Evolutionary conservation across 495 filamentous ascomycete genomes (phyloP), one percentile per base, ranked within the genome.

Genomic region (Massariosphaeria phaeospora): DNA sequence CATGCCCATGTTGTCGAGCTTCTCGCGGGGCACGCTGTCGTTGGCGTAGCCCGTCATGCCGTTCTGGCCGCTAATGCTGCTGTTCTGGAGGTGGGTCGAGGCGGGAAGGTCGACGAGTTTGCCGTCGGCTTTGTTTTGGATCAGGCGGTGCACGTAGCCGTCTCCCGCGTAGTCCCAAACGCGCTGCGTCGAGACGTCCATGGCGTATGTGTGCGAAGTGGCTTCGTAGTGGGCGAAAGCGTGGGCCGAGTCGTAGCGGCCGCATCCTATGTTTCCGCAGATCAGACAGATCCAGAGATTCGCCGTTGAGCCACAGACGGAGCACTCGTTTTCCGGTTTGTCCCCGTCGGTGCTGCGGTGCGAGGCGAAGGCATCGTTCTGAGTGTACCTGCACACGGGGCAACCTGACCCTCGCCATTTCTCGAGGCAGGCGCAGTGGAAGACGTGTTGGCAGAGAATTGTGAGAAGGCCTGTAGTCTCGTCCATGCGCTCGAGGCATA

Each of bases 161-260:
- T 98, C 94, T 29, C 86, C 86, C 0, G 85, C 85, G 64, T 98
- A 98, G 73, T 98, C 94, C 93, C 93, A 98, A 4, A 98, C 89
- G 53, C 91, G 86, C 66, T 98, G 91, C 0, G 90, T 91, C 35
- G 81, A 80, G 27, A 97, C 79, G 66, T 98, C 94, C 72, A 98
- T 84, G 41, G 89, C 87, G 66, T 94, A 98, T 53, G 82, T 87
- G 69, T 98, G 93, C 0, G 78, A 77, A 2, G 88, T 94, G 40
- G 86, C 77, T 72, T 95, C 88, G 77, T 86, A 98, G 72, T 98
- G 93, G 10, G 84, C 82, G 67, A 91, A 96, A 26, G 93, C 93
- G 67, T 98, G 93, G 1, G 89, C 94, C 21, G 81, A 81, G 66
- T 95, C 91, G 67, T 98, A 98, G 24, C 93, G 81, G 9, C 93